Evolutionary conservation across 352 stramenopile genomes (phyloP), one percentile per base, ranked within the genome.

Genomic region (Elongisporangium anandrum): DNA sequence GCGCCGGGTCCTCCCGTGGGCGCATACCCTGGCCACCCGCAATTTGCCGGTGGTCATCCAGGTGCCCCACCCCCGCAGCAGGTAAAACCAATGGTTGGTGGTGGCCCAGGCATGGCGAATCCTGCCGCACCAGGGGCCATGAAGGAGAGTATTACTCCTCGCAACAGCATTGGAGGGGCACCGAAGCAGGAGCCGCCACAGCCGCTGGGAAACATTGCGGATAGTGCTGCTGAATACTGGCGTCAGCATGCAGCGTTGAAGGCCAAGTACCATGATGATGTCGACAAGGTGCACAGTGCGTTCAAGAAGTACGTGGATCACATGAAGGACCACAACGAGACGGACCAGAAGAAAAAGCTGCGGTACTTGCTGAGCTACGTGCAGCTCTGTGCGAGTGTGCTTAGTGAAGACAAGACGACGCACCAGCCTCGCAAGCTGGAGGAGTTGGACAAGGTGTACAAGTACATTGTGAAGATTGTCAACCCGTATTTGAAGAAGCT

Each of bases 231-330:
- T 3, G 81, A 90, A 60, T 92, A 94, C 62, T 94, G 84, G 81
- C 76, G 75, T 4, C 83, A 93, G 61, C 84, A 94, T 23, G 78
- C 75, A 16, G 78, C 81, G 29, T 68, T 94, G 20, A 89, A 90
- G 59, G 68, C 74, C 51, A 94, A 94, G 64, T 90, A 92, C 64
- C 76, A 88, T 29, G 78, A 85, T 53, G 81, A 94, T 49, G 84
- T 92, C n/a, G 81, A 90, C 47, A 94, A 90, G 48, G 84, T 94
- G 10, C 84, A 94, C 68, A 92, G 72, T 34, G 84, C 84, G 16
- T 94, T 94, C 60, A 90, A 92, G 64, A 94, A 94, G 60, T 92
- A 92, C 53, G 84, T 94, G 16, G 84, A 94, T 66, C 84, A 94
- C 64, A 92, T 94, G 84, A 90, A 89, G 56, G 81, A 87, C 60